Base-by-base conservation (phyloP, 164 flowering plant species). In the Umbilicus rupestris region DNA sequence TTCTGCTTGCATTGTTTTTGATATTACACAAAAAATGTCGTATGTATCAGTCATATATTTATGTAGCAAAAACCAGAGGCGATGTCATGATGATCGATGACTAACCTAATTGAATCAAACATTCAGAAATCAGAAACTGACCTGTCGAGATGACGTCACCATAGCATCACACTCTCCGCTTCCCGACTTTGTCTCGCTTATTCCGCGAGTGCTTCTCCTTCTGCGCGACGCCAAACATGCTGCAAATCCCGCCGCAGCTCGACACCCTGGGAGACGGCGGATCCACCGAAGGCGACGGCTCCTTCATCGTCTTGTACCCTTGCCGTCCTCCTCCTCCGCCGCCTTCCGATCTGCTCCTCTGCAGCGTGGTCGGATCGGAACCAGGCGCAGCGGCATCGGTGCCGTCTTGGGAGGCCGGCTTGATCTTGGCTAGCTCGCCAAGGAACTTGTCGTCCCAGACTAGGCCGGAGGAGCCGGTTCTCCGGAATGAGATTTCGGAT, bases 381-480 rank as follows among this genome's bases (percentile, higher is more conserved):
- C n/a, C n/a, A n/a, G n/a, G 44, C 44, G 44, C 12, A 41, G 44
- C 44, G 7, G 44, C 12, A 14, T 41, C 44, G 44, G 55, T n/a
- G 55, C 8, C 55, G 55, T 47, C 55, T 20, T 47, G 55, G 55
- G 55, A 47, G 37, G 70, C 59, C 39, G 67, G 49, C 74, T 73
- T 71, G 30, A 8, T 22, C 37, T 73, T 72, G 68, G 70, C 77
- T 42, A 82, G 39, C 6, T 83, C 89, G 8, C 73, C 83, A 6
- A 81, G 60, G 8, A 83, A 62, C 65, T 76, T 79, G 72, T 89
- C 96, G 55, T 89, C 92, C 96, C 96, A 91, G 22, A 91, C 83
- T 37, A 80, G 68, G 0, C 97, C 97, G 3, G 97, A 91, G 3
- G 96, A 91, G 26, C 97, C 97, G 68, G 81, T 85, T 57, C 97